Evolutionary conservation across 306 rosid species (phyloP).

Genomic region (Rosa rugosa): DNA sequence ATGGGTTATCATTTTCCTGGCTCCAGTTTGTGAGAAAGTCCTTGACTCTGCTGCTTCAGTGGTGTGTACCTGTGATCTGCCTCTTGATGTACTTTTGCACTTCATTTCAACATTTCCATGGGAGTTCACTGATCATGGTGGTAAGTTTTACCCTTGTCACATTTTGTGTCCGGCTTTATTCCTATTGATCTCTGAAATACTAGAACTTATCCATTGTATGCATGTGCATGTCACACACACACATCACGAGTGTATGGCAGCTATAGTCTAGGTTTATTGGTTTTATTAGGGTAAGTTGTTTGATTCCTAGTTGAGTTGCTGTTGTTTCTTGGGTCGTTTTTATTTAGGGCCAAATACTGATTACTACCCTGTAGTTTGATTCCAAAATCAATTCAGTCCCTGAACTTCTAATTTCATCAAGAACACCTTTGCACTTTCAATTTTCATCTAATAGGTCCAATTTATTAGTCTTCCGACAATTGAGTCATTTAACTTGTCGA

Average conservation of each 20-base stretch:
- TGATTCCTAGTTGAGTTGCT: not conserved
- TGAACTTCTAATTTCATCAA: too few species aligned
- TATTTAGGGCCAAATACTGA: too few species aligned
- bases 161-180: constrained; percentile 13
- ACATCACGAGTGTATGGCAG: not conserved
- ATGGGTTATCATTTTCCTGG: constrained; percentile 29
- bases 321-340: not conserved
- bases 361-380: too few species aligned
- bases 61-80: constrained; percentile 65
- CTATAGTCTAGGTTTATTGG: not conserved
- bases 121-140: constrained; percentile 75
- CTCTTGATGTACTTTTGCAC: constrained; percentile 64
- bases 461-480: too few species aligned
- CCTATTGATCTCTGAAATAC: not conserved
- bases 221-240: not conserved
- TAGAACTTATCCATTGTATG: not conserved
- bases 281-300: not conserved
- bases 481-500: too few species aligned
- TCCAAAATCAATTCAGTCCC: too few species aligned
- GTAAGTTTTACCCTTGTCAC: constrained; percentile 45
- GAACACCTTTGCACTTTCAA: too few species aligned
- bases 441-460: too few species aligned
- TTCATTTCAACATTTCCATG: constrained; percentile 83
- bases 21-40: constrained; percentile 78
- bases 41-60: constrained; percentile 71